Conservation (phyloP, 805 yeast species). For the Starmerella apis region DNA sequence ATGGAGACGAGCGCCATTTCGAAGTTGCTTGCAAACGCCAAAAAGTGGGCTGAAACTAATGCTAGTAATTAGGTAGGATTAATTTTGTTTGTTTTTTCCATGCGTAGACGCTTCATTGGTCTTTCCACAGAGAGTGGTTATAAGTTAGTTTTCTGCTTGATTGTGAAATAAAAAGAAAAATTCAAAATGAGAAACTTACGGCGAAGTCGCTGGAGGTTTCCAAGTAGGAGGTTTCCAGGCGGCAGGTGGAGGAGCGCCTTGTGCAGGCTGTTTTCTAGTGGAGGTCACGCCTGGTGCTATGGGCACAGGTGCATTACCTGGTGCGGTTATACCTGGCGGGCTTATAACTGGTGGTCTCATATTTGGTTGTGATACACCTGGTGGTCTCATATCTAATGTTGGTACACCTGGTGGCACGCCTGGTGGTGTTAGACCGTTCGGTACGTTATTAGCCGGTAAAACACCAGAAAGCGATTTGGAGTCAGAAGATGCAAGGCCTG, state of each 20-base stretch:
- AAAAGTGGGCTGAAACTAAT: conserved; percentile 36
- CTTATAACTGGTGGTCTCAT: not conserved
- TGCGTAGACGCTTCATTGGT: not conserved
- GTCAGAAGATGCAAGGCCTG: too few species aligned
- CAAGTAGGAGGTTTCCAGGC: conserved; percentile 6
- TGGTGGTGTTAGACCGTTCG: conserved; percentile 7
- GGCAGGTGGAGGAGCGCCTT: not conserved
- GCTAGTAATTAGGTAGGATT: not conserved
- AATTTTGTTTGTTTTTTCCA: not conserved
- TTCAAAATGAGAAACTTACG: not conserved
- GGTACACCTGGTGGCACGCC: conserved; percentile 2
- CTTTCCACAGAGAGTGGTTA: not conserved
- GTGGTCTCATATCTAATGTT: conserved; percentile 2
- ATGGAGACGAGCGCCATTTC: conserved; percentile 27
- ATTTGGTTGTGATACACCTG: not conserved
- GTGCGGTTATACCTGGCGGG: not conserved
- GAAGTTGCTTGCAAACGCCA: conserved; percentile 40
- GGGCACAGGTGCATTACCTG: not conserved
- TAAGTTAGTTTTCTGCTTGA: not conserved
- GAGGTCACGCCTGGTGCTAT: not conserved
- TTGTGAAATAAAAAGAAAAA: too few species aligned
- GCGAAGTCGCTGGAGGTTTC: not conserved
- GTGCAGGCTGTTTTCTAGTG: too few species aligned
- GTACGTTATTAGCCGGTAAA: not conserved
- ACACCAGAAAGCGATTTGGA: too few species aligned